phyloP scores from a whole-genome alignment of 1,139 yeast genomes.

The Candida dubliniensis region DNA sequence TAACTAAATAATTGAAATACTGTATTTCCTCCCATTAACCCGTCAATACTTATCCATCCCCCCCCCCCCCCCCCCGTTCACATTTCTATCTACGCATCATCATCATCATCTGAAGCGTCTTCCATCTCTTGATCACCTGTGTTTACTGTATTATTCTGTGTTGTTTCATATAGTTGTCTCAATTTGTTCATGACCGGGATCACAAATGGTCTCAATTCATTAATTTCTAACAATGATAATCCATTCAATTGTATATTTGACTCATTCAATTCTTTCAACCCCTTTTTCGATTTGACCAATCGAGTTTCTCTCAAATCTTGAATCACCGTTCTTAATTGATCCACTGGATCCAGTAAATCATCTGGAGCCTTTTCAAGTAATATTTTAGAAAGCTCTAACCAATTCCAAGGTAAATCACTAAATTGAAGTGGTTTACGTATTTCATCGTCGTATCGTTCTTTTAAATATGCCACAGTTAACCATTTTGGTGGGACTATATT shows the following conservation, averaged over 20 bases:
- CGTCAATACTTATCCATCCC: no score
- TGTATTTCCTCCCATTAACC: no score
- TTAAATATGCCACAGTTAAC: conserved; percentile 63
- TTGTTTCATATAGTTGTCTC: conserved; percentile 50
- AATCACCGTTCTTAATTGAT: conserved; percentile 61
- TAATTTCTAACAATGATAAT: conserved; percentile 77
- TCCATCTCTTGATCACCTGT: conserved; percentile 23
- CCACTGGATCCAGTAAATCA: conserved; percentile 68
- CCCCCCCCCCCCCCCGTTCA: not conserved
- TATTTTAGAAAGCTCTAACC: conserved; percentile 80
- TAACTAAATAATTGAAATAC: no score
- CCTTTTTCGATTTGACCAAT: conserved; percentile 76
- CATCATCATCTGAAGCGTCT: conserved; percentile 16
- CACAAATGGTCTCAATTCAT: conserved; percentile 84
- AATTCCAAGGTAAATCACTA: conserved; percentile 76
- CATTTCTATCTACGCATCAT: conserved; percentile 6
- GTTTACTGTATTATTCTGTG: conserved; percentile 24
- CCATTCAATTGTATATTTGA: conserved; percentile 83
- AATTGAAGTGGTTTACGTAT: conserved; percentile 56
- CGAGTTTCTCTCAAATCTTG: conserved; percentile 87
- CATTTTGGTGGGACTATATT: conserved; percentile 85
- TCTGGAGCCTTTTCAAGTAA: conserved; percentile 69
- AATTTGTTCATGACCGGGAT: conserved; percentile 77
- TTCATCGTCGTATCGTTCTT: conserved; percentile 68
- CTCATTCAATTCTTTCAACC: conserved; percentile 76